Evolutionary conservation across 805 yeast genomes (phyloP), one percentile per base, ranked within the genome.

Genomic region (Zygosaccharomyces bisporus): DNA sequence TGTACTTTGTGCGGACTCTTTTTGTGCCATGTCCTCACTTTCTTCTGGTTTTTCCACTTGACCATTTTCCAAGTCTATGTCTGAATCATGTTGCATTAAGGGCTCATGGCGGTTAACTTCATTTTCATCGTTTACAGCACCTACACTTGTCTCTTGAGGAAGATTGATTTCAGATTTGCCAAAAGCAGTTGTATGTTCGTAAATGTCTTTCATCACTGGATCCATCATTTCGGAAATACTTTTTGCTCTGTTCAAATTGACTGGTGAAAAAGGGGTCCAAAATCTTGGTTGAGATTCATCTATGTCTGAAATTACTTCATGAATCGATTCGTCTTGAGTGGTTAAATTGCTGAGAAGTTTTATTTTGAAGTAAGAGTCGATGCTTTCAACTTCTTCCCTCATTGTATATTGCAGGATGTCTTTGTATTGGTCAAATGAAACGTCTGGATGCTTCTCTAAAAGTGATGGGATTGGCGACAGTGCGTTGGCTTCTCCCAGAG

Each of bases 401-500:
- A 45, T 38, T 2, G 57, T 49, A 45, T 51, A 47, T 19, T 47
- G 14, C 7, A 57, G 16, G 8, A 51, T 38, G 10, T 60, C 56
- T 6, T 52, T 46, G 33, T 50, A 53, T 4, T 57, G 39, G 1
- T 54, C 47, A 2, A 60, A 45, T 36, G 60, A 60, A 3, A 51
- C 53, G 14, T 48, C 47, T 12, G 51, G 49, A 39, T 60, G 49
- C 32, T 52, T 58, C 8, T 50, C 46, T 8, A 44, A 43, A 23
- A 71, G 43, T 14, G 63, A 49, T 5, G 74, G 72, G 43, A 74
- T 69, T 39, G 73, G 73, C 3, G 56, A 51, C 3, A 55, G 44
- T 0, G 58, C 43, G 38, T 45, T 44, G 3, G 39, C 24, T 19
- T 45, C 41, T 4, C 43, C 47, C 4, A 34, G 25, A 1, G 44